Base-by-base conservation (phyloP, 768 basidiomycete genomes). In the Exidia glandulosa region DNA sequence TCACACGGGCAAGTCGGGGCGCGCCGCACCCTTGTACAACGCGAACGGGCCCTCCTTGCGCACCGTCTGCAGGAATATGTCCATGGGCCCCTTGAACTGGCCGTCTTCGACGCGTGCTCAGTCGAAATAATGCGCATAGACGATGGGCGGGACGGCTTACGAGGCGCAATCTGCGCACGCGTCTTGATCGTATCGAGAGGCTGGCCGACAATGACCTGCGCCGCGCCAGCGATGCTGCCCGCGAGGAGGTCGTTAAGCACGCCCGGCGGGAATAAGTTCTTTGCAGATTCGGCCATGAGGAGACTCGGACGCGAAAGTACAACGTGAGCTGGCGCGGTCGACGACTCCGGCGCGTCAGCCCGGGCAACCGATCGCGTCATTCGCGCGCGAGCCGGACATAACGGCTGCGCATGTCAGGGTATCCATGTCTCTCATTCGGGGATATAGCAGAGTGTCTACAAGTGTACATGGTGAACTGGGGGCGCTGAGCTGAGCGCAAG, bases 51-150 rank as follows among this genome's bases (percentile, higher is more conserved):
- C 96, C 69, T 99, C 96, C 59, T 83, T 86, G 64, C 84, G 73
- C 50, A 94, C 62, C 0, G 95, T 98, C 70, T 90, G 86, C 19
- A 71, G 65, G 10, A 94, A 73, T 62, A 98, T 93, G 68, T 98
- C 94, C 82, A 94, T 85, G 0, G 95, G 94, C 1, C 94, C 94
- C 78, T 88, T 94, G 77, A 93, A 93, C 90, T 91, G 90, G 31
- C 82, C 88, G 74, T 82, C 90, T 93, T 36, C 7, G 25, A n/a
- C 12, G 19, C 25, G 16, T 27, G 54, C 5, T 56, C 14, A 56
- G 54, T 61, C 57, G 52, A 50, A 57, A 56, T 54, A 34, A 29
- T 32, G 30, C 3, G 27, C 29, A 33, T 37, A 9, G 10, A 48
- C 34, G 32, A 55, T 55, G 36, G 25, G 7, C 25, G 12, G 50